A percentile compares a stretch with the other conserved stretches of the same genome.
These are phyloP conservation scores for Phytophthora tubulina DNA, from an alignment of 352 stramenopile species.

Conservation along the genomic window DNA sequence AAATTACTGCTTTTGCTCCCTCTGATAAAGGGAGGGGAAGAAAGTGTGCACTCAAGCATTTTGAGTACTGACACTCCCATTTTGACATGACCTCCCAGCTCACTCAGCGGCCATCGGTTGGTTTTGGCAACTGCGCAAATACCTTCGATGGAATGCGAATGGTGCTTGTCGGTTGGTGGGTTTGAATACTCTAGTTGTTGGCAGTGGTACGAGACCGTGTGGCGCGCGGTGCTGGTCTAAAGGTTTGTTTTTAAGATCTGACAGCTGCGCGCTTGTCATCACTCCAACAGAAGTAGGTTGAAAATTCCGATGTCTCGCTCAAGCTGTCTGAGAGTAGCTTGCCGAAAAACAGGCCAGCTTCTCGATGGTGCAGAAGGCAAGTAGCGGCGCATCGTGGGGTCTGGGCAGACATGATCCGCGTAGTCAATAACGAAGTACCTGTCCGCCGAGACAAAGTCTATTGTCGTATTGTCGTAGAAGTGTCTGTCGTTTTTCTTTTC, in stretches of 20 bases:
- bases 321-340: too few relatives aligned
- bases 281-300: too few relatives aligned
- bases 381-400: too few relatives aligned
- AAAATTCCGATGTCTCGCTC: too few relatives aligned
- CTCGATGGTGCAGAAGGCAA: too few relatives aligned
- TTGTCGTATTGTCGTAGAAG: too few relatives aligned
- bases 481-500: too few relatives aligned
- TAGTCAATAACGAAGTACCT: too few relatives aligned
- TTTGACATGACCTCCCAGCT: conserved; percentile 21
- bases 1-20: background rate
- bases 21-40: conserved; percentile 1
- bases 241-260: background rate
- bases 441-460: too few relatives aligned
- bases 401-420: too few relatives aligned
- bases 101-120: conserved; percentile 1
- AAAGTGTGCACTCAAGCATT: conserved; percentile 21
- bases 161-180: background rate
- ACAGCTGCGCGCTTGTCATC: too few relatives aligned
- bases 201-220: background rate
- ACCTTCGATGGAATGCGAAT: background rate
- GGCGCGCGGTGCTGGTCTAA: background rate
- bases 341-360: too few relatives aligned
- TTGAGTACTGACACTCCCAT: conserved; percentile 4
- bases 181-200: background rate
- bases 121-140: background rate